A percentile compares a stretch with the other conserved stretches of the same genome.
phyloP scores from a whole-genome alignment of 257 asterid species.

The Gentiana straminea region DNA sequence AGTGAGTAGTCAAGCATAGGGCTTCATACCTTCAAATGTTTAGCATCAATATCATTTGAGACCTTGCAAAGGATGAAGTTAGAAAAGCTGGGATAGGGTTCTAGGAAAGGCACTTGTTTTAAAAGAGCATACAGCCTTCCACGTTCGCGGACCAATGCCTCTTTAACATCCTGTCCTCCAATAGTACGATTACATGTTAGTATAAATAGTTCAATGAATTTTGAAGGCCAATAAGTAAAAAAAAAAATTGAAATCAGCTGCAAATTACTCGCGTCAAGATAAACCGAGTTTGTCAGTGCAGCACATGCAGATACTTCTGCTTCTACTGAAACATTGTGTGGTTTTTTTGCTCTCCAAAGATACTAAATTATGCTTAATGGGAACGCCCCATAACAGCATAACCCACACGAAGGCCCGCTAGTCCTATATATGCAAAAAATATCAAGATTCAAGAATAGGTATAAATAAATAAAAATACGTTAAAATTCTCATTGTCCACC shows the following conservation, averaged over 20 bases:
- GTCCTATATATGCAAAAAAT: too few species aligned
- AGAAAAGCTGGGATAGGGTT: constrained; percentile 83
- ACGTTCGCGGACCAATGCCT: constrained; percentile 79
- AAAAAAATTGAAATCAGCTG: neutral
- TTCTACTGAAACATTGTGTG: constrained; percentile 92
- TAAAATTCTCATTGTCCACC: too few species aligned
- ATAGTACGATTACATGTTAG: too few species aligned
- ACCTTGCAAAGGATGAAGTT: constrained; percentile 93
- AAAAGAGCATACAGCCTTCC: constrained; percentile 68
- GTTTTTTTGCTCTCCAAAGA: constrained; percentile 97
- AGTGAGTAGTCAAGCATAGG: too few species aligned
- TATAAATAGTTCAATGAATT: neutral
- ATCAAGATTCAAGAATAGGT: too few species aligned
- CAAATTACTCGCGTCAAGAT: constrained; percentile 57
- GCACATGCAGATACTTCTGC: constrained; percentile 98
- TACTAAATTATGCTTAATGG: constrained; percentile 83
- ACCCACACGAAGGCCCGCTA: constrained; percentile 88
- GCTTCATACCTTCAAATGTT: constrained; percentile 91
- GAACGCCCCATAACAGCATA: constrained; percentile 92
- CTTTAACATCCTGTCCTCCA: constrained; percentile 84
- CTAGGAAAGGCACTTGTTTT: constrained; percentile 82
- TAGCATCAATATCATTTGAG: constrained; percentile 80
- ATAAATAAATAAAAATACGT: too few species aligned
- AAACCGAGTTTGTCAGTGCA: constrained; percentile 62
- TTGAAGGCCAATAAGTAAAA: neutral